Evolutionary conservation across 2,329 filamentous ascomycete genomes (phyloP), one percentile per base, ranked within the genome.

Genomic region (Paraphaeosphaeria sporulosa): DNA sequence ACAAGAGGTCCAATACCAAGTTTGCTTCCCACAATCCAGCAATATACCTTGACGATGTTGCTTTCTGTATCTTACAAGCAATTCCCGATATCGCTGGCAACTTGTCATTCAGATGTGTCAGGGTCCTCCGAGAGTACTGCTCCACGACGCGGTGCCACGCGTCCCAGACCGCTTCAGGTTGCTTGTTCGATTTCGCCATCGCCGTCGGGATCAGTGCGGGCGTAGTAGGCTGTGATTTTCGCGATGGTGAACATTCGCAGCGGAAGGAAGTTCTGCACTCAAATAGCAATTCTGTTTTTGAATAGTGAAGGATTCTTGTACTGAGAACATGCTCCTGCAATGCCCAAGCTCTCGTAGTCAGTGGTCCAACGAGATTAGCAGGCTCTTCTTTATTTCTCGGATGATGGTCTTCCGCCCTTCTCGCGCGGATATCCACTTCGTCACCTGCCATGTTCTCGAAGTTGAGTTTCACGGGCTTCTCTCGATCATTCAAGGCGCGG

Each of bases 11-110:
- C 9, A 63, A 67, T 3, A 69, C 67, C 15, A 76, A 48, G n/a
- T 75, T 73, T 13, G 61, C 58, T 49, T 71, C 71, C 73, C 74
- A 76, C 0, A 76, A 43, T n/a, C 75, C 74, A 15, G 71, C 71
- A n/a, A 76, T n/a, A 25, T 76, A 77, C 2, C 64, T 61, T 0
- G 72, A 75, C 13, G 65, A 58, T 9, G 73, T 74, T 13, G 69
- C 70, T 43, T 68, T 65, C 32, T 66, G 62, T 36, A 76, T 72
- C 44, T 71, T 73, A 25, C 58, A 64, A n/a, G 75, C 74, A 21
- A 77, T 74, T 3, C 75, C 74, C 10, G 74, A 76, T 23, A 77
- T 69, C 1, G 74, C 74, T 17, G 72, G 72, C 8, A 77, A 58
- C 42, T 73, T 76, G 47, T 76, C 74, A 1, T 44, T 57, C 5